Base-by-base conservation (phyloP, 306 rosid genomes). In the Cicer chorassanicum region DNA sequence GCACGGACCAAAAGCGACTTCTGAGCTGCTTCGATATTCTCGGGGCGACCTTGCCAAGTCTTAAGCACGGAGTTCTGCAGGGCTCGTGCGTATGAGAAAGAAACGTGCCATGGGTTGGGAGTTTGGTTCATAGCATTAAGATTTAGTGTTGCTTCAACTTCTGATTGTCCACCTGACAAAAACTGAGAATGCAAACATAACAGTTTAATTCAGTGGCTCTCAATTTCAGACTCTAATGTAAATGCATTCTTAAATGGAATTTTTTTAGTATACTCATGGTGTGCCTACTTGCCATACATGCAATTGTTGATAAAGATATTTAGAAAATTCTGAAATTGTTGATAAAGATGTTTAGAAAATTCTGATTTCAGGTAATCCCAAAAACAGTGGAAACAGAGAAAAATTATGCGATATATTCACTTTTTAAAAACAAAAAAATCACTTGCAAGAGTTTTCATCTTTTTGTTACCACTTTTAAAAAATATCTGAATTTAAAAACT, bases 61-160 rank as follows among this genome's bases (percentile, higher is more conserved):
- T 90, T 94, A 9, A 94, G 97, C 72, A 94, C 99, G 0, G 89
- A 43, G 87, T 94, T 94, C 77, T 90, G 99, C 76, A 94, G 76
- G 9, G 99, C 99, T 70, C 99, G 96, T 15, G 99, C 99, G 46
- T 94, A 94, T 0, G 99, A 94, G 89, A 94, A 92, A 71, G 99
- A 94, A 1, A 94, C 97, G 14, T 94, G 99, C 99, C 99, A 94
- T 12, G 99, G 99, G 92, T 94, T 94, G 42, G 96, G 93, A 78
- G 93, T 90, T 69, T 94, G 96, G 93, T 94, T 94, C 99, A 94
- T 94, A 56, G 99, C 99, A 74, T 94, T 86, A 8, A 94, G 89
- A 80, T 94, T 94, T 75, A 94, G 78, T 34, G 97, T 94, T 4
- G 99, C 99, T 80, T 94, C 92, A 53, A 59, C 92, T 79, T 94